Conservation (phyloP, 23 red algal genomes). For the Gracilaria gracilis region DNA sequence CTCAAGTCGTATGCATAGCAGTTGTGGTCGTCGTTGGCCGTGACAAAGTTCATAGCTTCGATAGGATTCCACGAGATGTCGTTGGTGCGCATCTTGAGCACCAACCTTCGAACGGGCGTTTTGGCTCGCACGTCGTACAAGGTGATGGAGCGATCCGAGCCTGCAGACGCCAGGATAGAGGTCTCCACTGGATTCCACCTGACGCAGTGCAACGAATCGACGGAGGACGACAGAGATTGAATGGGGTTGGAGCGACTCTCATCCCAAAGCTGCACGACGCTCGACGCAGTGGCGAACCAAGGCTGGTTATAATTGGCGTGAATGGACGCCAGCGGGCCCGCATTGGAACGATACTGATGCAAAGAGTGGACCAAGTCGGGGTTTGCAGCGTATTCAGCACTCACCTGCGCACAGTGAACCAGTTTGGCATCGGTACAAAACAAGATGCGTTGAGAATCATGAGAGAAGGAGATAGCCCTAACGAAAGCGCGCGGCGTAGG, state of each 20-base stretch:
- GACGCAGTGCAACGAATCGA: slow-evolving; percentile 77
- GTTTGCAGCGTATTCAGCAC: not conserved
- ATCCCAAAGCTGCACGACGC: slow-evolving; percentile 90
- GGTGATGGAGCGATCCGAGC: slow-evolving; percentile 74
- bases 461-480: slow-evolving; percentile 74
- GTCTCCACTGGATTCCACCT: slow-evolving; percentile 82
- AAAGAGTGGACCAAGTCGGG: not conserved
- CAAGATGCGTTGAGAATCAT: slow-evolving; percentile 63
- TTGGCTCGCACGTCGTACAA: slow-evolving; percentile 88
- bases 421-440: slow-evolving; percentile 60
- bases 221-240: slow-evolving; percentile 58
- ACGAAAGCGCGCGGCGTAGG: slow-evolving; percentile 67
- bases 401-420: slow-evolving; percentile 35
- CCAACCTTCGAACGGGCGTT: slow-evolving; percentile 66
- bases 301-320: slow-evolving; percentile 61
- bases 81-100: slow-evolving; percentile 86
- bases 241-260: slow-evolving; percentile 74
- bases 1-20: slow-evolving; percentile 93
- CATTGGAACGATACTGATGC: slow-evolving; percentile 24
- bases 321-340: slow-evolving; percentile 48
- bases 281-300: slow-evolving; percentile 81
- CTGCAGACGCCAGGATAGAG: slow-evolving; percentile 70
- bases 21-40: slow-evolving; percentile 94
- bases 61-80: slow-evolving; percentile 97
- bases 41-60: slow-evolving; percentile 83